Percentiles rank a stretch among this genome's conserved stretches.
phyloP scores from a whole-genome alignment of 768 basidiomycete genomes.

The Tricholoma flavovirens region DNA sequence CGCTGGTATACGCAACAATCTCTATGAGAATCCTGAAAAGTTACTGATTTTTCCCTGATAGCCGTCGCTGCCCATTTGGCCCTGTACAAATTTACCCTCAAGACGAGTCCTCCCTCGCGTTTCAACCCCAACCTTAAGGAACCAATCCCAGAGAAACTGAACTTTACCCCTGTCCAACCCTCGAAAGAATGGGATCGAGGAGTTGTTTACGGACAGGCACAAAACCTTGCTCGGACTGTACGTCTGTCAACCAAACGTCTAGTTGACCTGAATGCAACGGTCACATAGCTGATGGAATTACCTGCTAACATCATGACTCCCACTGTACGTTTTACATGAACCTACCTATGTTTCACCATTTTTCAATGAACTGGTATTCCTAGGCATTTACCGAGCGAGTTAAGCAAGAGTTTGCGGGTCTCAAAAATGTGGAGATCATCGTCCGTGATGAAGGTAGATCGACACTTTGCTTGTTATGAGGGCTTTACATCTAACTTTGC shows the following conservation, averaged over 20 bases:
- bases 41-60: slow-evolving; percentile 18
- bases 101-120: slow-evolving; percentile 61
- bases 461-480: background rate
- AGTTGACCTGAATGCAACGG: background rate
- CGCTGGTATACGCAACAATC: slow-evolving; percentile 45
- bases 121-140: slow-evolving; percentile 59
- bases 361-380: background rate
- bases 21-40: background rate
- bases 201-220: slow-evolving; percentile 65
- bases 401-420: slow-evolving; percentile 55
- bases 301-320: slow-evolving; percentile 87
- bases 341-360: background rate
- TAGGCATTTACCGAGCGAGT: slow-evolving; percentile 70
- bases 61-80: slow-evolving; percentile 79
- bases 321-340: slow-evolving; percentile 40
- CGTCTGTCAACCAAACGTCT: slow-evolving; percentile 10
- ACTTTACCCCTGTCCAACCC: slow-evolving; percentile 37
- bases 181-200: slow-evolving; percentile 71
- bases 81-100: slow-evolving; percentile 69
- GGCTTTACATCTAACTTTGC: slow-evolving; percentile 3
- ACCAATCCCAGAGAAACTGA: slow-evolving; percentile 43
- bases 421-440: slow-evolving; percentile 63
- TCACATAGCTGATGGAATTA: slow-evolving; percentile 66
- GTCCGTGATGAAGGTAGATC: slow-evolving; percentile 66
- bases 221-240: slow-evolving; percentile 78